Base-by-base conservation (phyloP, 768 basidiomycete species). In the Pisolithus sp. region DNA sequence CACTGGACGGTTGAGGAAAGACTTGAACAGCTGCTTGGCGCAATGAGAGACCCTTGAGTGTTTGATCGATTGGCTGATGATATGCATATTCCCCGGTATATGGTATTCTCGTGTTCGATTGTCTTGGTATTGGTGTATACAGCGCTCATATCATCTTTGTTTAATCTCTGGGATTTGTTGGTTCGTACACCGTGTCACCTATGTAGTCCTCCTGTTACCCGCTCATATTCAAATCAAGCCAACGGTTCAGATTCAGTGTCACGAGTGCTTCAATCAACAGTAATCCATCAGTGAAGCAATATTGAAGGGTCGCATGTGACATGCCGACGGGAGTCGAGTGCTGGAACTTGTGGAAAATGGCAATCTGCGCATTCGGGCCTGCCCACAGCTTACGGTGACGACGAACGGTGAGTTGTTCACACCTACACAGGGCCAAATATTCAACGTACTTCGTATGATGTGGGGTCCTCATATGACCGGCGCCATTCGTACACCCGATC, bases 1-100 rank as follows among this genome's bases (percentile, higher is more conserved):
- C 74, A 81, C 54, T 84, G 83, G 81, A 83, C 83, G 20, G 78
- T 88, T 7, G 88, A 90, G 66, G 88, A 90, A 63, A 76, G 80
- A 55, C 68, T 87, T 50, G 88, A 90, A 54, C 80, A 81, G 53
- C 83, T 89, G 83, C 73, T 89, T 42, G 73, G 69, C 17, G 53
- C 69, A 24, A 62, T 73, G 53, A 64, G 62, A 43, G 63, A 63
- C 55, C 50, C 67, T 41, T 71, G 53, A 64, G 53, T 53, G 40
- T 59, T 59, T 46, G 20, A 38, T 30, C 15, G 28, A 42, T 62
- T 61, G 49, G 59, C 59, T 58, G 59, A 65, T 70, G 58, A 40
- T 41, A 49, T 57, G 52, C 50, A 55, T 48, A 58, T 52, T 36
- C 37, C 36, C 38, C 46, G 48, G 39, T 39, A 49, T 50, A 41